Evolutionary conservation across 2,329 filamentous ascomycete genomes (phyloP), one percentile per base, ranked within the genome.

Genomic region (Lithohypha guttulata): DNA sequence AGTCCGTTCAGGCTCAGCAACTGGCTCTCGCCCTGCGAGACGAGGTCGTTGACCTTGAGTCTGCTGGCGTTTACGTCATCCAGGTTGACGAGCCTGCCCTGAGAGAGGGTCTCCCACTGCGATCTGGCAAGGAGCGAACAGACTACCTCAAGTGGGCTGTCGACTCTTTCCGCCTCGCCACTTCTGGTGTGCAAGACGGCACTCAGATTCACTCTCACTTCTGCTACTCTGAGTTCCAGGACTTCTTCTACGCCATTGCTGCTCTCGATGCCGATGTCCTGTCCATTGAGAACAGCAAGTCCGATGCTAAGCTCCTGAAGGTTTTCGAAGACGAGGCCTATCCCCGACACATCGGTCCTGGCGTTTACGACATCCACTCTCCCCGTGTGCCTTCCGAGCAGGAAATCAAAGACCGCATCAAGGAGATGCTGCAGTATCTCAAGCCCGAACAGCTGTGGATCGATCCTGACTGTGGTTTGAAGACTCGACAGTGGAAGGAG

Each of bases 151-250:
- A 81, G 56, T 98, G 91, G 91, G 91, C 91, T 46, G 91, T 98
- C 58, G 81, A 94, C 71, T 86, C 87, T 56, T 98, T 98, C 86
- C 86, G 84, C 64, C 84, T 98, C 53, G 80, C 89, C 52, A 93
- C 87, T 56, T 79, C 86, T 45, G 91, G 86, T 64, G 89, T 98
- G 46, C 70, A 86, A 69, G 85, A 98, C 67, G 84, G 81, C 43
- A 98, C 91, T 53, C 91, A 98, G 77, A 95, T 98, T 66, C 91
- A 98, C 81, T 95, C 87, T 50, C 91, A 98, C 76, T 98, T 98
- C 84, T 98, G 91, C 69, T 98, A 98, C 81, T 96, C 91, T 38
- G 91, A 98, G 77, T 98, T 98, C 84, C 91, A 98, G 73, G 91
- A 98, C 75, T 98, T 98, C 78, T 98, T 98, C 86, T 85, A 96